These are phyloP conservation scores for Neospermospora avenae DNA, from an alignment of 2,329 filamentous ascomycete species.

Conservation along the genomic window DNA sequence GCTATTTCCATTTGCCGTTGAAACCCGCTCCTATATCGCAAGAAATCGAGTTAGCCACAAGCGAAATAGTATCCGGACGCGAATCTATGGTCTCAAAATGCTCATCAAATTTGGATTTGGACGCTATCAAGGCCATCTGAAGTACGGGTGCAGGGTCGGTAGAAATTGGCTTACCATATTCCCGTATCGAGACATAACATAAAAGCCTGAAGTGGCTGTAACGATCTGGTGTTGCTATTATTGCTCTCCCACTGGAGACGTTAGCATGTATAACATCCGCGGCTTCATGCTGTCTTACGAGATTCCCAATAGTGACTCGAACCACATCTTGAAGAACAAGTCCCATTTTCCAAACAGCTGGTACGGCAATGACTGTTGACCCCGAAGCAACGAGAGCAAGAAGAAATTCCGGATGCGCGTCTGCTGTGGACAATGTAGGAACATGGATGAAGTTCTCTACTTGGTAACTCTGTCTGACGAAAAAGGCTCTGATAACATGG, in stretches of 20 bases:
- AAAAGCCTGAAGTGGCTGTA: conserved; percentile 49
- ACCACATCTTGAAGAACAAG: conserved; percentile 20
- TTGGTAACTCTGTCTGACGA: conserved; percentile 3
- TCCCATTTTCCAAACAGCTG: conserved; percentile 18
- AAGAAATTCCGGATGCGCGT: background rate
- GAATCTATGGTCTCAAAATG: no score
- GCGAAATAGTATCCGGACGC: background rate
- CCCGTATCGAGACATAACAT: conserved; percentile 50
- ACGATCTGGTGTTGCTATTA: conserved; percentile 47
- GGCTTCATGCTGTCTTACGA: conserved; percentile 6
- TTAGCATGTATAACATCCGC: background rate
- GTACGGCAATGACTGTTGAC: background rate
- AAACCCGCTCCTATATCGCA: conserved; percentile 41
- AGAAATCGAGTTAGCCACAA: background rate
- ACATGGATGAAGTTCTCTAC: conserved; percentile 4
- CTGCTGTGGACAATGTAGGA: background rate
- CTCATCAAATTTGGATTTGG: no score
- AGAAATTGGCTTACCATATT: conserved; percentile 47
- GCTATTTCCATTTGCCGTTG: conserved; percentile 57
- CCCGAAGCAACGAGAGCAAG: background rate
- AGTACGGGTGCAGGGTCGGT: no score
- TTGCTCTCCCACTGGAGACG: conserved; percentile 43
- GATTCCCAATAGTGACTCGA: conserved; percentile 4
- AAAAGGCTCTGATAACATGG: background rate
- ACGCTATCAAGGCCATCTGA: no score